Evolutionary conservation across 805 yeast genomes (phyloP), one percentile per base, ranked within the genome.

Genomic region (Brettanomyces naardenensis): DNA sequence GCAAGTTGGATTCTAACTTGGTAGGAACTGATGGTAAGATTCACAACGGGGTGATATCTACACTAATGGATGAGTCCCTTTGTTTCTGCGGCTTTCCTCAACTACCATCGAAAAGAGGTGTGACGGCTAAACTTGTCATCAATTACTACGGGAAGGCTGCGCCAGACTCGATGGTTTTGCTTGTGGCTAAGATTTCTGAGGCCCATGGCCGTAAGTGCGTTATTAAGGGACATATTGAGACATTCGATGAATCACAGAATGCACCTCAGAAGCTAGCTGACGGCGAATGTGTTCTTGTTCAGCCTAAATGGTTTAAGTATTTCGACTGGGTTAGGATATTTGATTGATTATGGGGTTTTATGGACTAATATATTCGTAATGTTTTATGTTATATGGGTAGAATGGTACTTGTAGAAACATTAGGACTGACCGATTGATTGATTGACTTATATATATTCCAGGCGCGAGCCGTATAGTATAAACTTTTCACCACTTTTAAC

Each of bases 221-320:
- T 27, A 86, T 92, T 33, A 68, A 73, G 25, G 97, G 97, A 2
- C 52, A 58, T 25, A 58, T 83, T 17, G 71, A 71, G 43, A 70
- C 84, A 0, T 54, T 83, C 31, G 70, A 69, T 13, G 43, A 54
- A 9, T 34, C 32, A 6, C 37, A 31, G 2, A 19, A 33, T 11
- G 33, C 34, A 4, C 46, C 41, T 14, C 37, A 45, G 14, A 36
- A 32, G 30, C 44, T 49, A 36, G 94, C 90, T 0, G 60, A 66
- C 13, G 88, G 87, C 0, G 63, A 61, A 23, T 83, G 94, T 56
- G 62, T 84, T 2, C 64, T 87, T 43, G 92, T 87, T 2, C 95
- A 87, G 52, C 96, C 96, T 3, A 78, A 68, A 49, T 87, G 95
- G 95, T 85, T 85, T 61, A 80, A 75, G 52, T 84, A 77, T 52